Percentiles rank a stretch among this genome's conserved stretches.
Evolutionary conservation across 805 yeast species (phyloP).

Genomic region (Candida oleophila): DNA sequence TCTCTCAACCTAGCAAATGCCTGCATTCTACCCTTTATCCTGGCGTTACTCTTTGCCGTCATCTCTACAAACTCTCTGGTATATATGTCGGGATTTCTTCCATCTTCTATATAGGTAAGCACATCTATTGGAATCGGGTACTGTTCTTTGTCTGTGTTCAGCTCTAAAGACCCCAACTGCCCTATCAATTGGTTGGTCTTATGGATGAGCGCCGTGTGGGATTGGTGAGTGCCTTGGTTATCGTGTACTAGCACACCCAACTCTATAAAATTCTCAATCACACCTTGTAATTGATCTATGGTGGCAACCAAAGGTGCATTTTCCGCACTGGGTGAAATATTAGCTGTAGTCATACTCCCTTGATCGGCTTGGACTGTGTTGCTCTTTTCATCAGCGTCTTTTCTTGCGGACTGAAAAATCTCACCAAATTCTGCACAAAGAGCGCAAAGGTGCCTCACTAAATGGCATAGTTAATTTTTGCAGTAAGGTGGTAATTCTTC

Average conservation of each 20-base stretch:
- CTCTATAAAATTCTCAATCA: conserved; percentile 76
- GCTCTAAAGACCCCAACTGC: conserved; percentile 34
- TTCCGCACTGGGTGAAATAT: conserved; percentile 17
- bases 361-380: neutral
- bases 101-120: conserved; percentile 90
- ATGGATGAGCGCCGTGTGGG: conserved; percentile 49
- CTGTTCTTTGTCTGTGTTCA: conserved; percentile 31
- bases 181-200: conserved; percentile 42
- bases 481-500: no score
- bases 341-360: conserved; percentile 32
- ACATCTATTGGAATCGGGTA: conserved; percentile 75
- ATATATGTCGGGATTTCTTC: conserved; percentile 95
- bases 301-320: conserved; percentile 30
- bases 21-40: conserved; percentile 76
- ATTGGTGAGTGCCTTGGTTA: conserved; percentile 83
- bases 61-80: conserved; percentile 96
- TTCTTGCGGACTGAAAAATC: neutral
- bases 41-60: conserved; percentile 85
- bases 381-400: no score
- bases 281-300: conserved; percentile 28
- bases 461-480: no score
- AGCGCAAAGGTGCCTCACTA: no score
- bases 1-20: conserved; percentile 67
- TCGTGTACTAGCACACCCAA: conserved; percentile 92
- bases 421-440: neutral